Evolutionary conservation across 2,329 filamentous ascomycete species (phyloP).

Genomic region (Penicillium sp.): DNA sequence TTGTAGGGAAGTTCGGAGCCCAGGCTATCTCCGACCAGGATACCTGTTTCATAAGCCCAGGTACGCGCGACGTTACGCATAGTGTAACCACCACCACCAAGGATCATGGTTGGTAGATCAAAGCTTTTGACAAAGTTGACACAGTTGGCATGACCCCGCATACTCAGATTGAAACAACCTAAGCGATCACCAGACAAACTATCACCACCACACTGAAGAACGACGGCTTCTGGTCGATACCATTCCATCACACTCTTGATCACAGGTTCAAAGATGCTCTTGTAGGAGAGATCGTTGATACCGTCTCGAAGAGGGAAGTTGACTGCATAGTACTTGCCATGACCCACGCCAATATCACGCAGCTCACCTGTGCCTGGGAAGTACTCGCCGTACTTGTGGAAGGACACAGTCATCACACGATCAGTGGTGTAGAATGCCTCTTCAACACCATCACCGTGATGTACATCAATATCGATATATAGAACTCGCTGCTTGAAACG

Average conservation of each 20-base stretch:
- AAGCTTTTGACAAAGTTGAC: conserved; percentile 72
- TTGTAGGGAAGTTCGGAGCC: conserved; percentile 86
- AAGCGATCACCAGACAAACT: conserved; percentile 69
- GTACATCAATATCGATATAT: conserved; percentile 70
- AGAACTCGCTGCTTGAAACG: conserved; percentile 67
- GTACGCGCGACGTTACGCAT: conserved; percentile 68
- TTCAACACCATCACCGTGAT: conserved; percentile 71
- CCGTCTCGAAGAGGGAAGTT: conserved; percentile 72
- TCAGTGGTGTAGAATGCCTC: conserved; percentile 74
- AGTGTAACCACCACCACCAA: conserved; percentile 71
- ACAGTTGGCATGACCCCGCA: conserved; percentile 72
- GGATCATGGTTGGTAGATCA: conserved; percentile 66
- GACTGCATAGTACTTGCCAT: conserved; percentile 69
- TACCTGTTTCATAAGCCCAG: conserved; percentile 72
- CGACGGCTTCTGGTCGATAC: conserved; percentile 69
- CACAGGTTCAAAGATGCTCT: conserved; percentile 69
- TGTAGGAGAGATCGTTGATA: conserved; percentile 70
- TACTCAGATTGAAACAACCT: conserved; percentile 72
- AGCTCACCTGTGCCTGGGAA: conserved; percentile 72
- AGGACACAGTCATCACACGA: conserved; percentile 72
- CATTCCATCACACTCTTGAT: conserved; percentile 71
- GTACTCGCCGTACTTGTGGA: conserved; percentile 75
- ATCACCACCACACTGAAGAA: conserved; percentile 71
- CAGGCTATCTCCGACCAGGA: conserved; percentile 83
- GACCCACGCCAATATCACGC: conserved; percentile 69